Base-by-base conservation (phyloP, 306 rosid species). In the Arachis hypogaea region DNA sequence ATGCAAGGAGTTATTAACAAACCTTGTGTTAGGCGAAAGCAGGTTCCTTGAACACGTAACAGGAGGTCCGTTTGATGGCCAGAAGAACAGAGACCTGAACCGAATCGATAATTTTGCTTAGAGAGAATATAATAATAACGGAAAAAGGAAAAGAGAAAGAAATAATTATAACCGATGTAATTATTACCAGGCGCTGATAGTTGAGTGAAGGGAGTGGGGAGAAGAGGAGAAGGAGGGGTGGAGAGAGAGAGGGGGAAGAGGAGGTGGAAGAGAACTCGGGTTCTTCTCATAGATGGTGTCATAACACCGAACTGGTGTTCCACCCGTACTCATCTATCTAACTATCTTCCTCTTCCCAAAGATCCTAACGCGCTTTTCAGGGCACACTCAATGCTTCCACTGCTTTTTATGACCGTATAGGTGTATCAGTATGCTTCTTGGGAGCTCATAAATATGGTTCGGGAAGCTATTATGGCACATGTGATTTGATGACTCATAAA, bases 1-100 rank as follows among this genome's bases (percentile, higher is more conserved):
- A 33, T 33, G 3, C 38, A 33, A 33, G 4, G 38, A 33, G 4
- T 22, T 22, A 33, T 33, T 33, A 54, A 77, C 82, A 58, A 5
- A 93, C 98, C 97, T 88, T 90, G 83, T 93, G 98, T 47, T n/a
- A 93, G 86, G 46, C 71, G 87, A 78, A 93, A 93, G 76, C 89
- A 86, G 69, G 88, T 82, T 74, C 92, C 97, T 74, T 77, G 80
- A 68, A 90, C 97, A 44, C 70, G 85, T 59, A 90, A 79, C 57
- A 73, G 33, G 6, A 87, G 80, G 40, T 93, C 96, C 14, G 98
- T 41, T 78, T 85, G 78, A 33, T 70, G 63, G 50, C 90, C 87
- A 0, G 81, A 74, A 9, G 75, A 77, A n/a, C 6, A 59, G 72
- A 47, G 88, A 80, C 98, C 98, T 93, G 18, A 77, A 10, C 18